These are phyloP conservation scores for Pholiota conissans DNA, from an alignment of 768 basidiomycete species.

Conservation along the genomic window DNA sequence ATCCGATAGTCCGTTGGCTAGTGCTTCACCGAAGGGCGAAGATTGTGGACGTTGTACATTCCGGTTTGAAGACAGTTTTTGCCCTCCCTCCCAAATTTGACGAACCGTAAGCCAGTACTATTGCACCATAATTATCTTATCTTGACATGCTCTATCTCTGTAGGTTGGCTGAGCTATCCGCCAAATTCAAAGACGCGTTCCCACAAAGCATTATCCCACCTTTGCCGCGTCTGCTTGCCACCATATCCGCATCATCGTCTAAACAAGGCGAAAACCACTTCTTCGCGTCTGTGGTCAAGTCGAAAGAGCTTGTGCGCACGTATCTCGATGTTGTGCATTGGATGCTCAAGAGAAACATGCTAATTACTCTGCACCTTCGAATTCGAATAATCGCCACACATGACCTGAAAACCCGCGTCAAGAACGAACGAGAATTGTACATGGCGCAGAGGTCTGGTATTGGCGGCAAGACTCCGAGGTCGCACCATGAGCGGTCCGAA, in stretches of 20 bases:
- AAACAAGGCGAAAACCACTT: slow-evolving; percentile 72
- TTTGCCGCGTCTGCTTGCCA: slow-evolving; percentile 72
- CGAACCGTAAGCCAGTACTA: slow-evolving; percentile 46
- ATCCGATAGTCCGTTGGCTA: slow-evolving; percentile 90
- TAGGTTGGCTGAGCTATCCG: slow-evolving; percentile 44
- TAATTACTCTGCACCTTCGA: slow-evolving; percentile 83
- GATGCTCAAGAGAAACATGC: slow-evolving; percentile 86
- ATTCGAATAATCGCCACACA: slow-evolving; percentile 81
- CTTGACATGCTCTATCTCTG: not conserved
- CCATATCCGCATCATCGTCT: slow-evolving; percentile 68
- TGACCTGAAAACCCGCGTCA: slow-evolving; percentile 73
- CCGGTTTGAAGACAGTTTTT: slow-evolving; percentile 79
- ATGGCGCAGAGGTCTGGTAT: slow-evolving; percentile 28
- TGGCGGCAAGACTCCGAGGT: slow-evolving; percentile 8
- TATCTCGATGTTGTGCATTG: slow-evolving; percentile 87
- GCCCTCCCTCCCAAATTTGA: slow-evolving; percentile 67
- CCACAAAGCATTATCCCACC: slow-evolving; percentile 59
- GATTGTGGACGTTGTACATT: slow-evolving; percentile 83
- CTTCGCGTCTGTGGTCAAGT: slow-evolving; percentile 73
- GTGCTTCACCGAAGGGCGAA: slow-evolving; percentile 90
- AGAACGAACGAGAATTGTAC: slow-evolving; percentile 38
- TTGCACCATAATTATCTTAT: not conserved
- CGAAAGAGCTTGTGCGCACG: slow-evolving; percentile 62
- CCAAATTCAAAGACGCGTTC: slow-evolving; percentile 65
- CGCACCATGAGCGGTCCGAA: slow-evolving; percentile 12